These are phyloP conservation scores for Hypholoma fasciculare DNA, from an alignment of 768 basidiomycete species.

Conservation along the genomic window DNA sequence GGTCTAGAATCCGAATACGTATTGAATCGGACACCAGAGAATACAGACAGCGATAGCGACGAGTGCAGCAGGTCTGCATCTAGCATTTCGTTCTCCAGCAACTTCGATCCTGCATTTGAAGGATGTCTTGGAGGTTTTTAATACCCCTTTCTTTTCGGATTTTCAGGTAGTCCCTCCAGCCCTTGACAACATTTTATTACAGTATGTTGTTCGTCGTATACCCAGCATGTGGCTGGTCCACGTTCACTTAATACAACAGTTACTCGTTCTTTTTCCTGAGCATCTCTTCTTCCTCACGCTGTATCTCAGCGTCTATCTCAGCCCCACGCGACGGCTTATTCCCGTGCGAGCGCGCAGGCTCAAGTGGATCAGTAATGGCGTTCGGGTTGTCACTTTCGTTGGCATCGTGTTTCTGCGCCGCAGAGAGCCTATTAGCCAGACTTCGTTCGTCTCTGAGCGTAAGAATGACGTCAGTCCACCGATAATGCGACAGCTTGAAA, in stretches of 20 bases:
- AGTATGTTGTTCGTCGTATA: too few species aligned
- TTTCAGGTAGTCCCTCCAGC: neutral
- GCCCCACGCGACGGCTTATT: conserved; percentile 61
- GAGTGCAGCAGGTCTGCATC: neutral
- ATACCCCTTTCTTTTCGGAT: neutral
- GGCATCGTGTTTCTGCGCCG: conserved; percentile 27
- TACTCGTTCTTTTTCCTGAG: conserved; percentile 40
- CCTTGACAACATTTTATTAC: too few species aligned
- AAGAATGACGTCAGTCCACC: neutral
- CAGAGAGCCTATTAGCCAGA: conserved; percentile 35
- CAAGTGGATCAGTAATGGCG: conserved; percentile 43
- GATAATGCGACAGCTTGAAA: neutral
- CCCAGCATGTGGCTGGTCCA: too few species aligned
- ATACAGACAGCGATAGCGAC: neutral
- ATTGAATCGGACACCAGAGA: neutral
- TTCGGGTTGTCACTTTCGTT: conserved; percentile 34
- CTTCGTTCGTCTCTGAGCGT: conserved; percentile 41
- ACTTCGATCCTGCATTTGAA: conserved; percentile 18
- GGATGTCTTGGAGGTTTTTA: conserved; percentile 27
- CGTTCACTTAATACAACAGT: neutral
- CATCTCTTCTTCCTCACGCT: conserved; percentile 49
- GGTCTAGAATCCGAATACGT: neutral
- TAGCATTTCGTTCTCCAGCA: neutral
- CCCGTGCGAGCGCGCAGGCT: conserved; percentile 52
- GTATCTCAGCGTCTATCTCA: conserved; percentile 55